phyloP scores from a whole-genome alignment of 805 yeast genomes.

The Saturnispora dispora region DNA sequence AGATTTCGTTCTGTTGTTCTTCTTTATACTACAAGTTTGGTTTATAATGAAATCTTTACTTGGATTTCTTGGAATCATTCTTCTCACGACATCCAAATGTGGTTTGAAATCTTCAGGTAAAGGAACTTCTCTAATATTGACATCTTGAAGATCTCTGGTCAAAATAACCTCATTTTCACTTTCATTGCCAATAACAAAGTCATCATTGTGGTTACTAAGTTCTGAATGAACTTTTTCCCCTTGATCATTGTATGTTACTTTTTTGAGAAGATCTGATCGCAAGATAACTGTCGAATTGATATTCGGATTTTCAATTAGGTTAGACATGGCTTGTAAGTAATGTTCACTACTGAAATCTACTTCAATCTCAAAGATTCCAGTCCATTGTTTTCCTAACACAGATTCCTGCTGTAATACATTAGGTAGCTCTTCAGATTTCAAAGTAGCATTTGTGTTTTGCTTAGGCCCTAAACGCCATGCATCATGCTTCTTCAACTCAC shows the following conservation, averaged over 20 bases:
- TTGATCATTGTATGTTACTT: constrained; percentile 29
- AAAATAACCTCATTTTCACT: constrained; percentile 17
- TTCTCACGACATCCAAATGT: constrained; percentile 54
- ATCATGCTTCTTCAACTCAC: constrained; percentile 12
- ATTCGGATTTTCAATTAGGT: constrained; percentile 74
- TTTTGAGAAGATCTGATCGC: constrained; percentile 72
- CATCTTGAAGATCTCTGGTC: constrained; percentile 31
- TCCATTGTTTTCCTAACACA: constrained; percentile 53
- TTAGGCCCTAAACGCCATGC: constrained; percentile 14
- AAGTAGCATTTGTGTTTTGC: constrained; percentile 10
- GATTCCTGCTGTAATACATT: constrained; percentile 35
- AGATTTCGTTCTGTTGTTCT: constrained; percentile 28
- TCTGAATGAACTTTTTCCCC: constrained; percentile 23
- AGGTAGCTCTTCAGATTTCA: constrained; percentile 26
- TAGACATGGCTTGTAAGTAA: constrained; percentile 68
- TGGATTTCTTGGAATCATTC: constrained; percentile 89
- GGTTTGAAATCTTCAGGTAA: constrained; percentile 25
- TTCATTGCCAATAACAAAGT: constrained; percentile 19
- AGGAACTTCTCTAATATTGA: constrained; percentile 31
- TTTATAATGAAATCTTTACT: constrained; percentile 73
- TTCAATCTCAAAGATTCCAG: constrained; percentile 40
- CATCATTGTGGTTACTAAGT: constrained; percentile 26
- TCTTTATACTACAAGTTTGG: constrained; percentile 65
- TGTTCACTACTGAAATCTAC: constrained; percentile 46
- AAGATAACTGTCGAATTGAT: constrained; percentile 86